These are phyloP conservation scores for Hanseniaspora lachancei DNA, from an alignment of 805 yeast genomes.

Conservation along the genomic window DNA sequence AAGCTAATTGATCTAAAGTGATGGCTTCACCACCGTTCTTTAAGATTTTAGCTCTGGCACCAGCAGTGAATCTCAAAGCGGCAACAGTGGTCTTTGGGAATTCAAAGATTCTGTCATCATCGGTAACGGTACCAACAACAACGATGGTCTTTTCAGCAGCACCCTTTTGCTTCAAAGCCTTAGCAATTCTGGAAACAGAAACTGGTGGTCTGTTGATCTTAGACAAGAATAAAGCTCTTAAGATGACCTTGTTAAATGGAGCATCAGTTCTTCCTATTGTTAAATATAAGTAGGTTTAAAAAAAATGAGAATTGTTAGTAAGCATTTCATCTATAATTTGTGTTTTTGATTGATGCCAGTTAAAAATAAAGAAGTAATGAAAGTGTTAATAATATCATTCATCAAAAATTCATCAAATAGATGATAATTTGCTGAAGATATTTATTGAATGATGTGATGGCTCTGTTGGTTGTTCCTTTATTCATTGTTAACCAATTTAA, in stretches of 20 bases:
- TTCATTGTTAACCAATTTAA: too few species aligned
- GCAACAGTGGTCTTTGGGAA: constrained; percentile 97
- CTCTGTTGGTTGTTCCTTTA: too few species aligned
- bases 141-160: constrained; percentile 86
- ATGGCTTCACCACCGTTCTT: constrained; percentile 99
- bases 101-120: constrained; percentile 84
- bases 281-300: constrained; percentile 10
- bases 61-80: constrained; percentile 98
- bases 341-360: background rate
- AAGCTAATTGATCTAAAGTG: constrained; percentile 98
- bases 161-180: constrained; percentile 71
- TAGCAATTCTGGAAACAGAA: constrained; percentile 79
- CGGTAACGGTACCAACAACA: constrained; percentile 98
- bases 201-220: constrained; percentile 99
- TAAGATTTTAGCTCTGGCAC: constrained; percentile 93
- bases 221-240: constrained; percentile 88
- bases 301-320: constrained; percentile 10
- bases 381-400: too few species aligned
- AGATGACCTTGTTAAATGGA: constrained; percentile 95
- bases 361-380: background rate
- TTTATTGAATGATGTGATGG: too few species aligned
- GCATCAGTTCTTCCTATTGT: constrained; percentile 89
- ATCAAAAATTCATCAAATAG: too few species aligned
- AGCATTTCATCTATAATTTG: background rate
- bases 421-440: too few species aligned